phyloP scores from a whole-genome alignment of 2,329 filamentous ascomycete species.

The Neofusicoccum umdonicola region DNA sequence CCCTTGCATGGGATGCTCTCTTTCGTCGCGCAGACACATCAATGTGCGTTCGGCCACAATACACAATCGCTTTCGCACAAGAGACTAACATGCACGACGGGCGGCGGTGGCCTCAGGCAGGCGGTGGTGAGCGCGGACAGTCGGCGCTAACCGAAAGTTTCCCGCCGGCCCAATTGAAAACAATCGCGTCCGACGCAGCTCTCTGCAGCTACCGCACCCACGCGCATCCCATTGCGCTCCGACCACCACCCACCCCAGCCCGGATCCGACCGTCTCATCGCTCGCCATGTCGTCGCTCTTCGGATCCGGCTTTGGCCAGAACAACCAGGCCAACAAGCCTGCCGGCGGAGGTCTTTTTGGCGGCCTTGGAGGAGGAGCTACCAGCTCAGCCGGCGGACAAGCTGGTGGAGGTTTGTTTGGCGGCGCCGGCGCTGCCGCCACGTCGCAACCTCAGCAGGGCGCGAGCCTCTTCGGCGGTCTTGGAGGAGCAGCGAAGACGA shows the following conservation, averaged over 20 bases:
- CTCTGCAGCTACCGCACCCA: conserved; percentile 21
- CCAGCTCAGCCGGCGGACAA: neutral
- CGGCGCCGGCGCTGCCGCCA: neutral
- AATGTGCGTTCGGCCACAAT: too few relatives aligned
- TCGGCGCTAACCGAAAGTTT: conserved; percentile 20
- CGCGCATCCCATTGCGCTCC: conserved; percentile 20
- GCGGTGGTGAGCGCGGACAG: neutral
- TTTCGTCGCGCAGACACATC: too few relatives aligned
- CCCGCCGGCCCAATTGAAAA: conserved; percentile 17
- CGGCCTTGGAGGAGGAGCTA: conserved; percentile 17
- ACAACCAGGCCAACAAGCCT: conserved; percentile 25
- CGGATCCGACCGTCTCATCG: conserved; percentile 19
- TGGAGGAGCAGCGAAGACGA: neutral
- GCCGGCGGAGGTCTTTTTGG: conserved; percentile 29
- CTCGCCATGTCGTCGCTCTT: conserved; percentile 27
- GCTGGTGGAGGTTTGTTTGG: conserved; percentile 9
- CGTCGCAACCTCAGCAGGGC: neutral
- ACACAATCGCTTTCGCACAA: too few relatives aligned
- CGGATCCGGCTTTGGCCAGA: conserved; percentile 27
- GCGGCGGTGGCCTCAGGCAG: neutral
- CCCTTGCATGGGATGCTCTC: too few relatives aligned
- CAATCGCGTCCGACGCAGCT: conserved; percentile 19
- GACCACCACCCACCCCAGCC: conserved; percentile 20
- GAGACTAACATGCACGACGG: neutral
- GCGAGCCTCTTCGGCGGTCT: conserved; percentile 1